Conservation (phyloP, 2,329 filamentous ascomycete genomes). For the Colletotrichum viniferum region DNA sequence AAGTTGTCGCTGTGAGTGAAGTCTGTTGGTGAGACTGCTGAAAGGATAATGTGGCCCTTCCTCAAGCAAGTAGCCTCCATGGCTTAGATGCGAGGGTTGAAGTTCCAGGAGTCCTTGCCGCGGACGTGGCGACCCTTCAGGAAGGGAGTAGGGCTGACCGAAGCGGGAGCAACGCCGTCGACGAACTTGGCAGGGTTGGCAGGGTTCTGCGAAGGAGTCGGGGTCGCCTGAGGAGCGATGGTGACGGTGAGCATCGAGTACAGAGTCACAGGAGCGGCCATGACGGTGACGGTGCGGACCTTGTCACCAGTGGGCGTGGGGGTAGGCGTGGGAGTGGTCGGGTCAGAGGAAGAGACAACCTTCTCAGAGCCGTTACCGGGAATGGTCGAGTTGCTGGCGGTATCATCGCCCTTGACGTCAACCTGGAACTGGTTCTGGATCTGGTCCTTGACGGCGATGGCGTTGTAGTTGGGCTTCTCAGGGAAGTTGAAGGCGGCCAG, state of each 20-base stretch:
- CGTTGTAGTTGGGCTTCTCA: conserved; percentile 43
- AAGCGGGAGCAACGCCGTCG: conserved; percentile 22
- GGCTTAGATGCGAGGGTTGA: conserved; percentile 4
- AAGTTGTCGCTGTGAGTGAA: neutral
- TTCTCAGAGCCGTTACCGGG: conserved; percentile 25
- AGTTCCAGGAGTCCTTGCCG: conserved; percentile 17
- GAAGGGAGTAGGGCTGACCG: conserved; percentile 17
- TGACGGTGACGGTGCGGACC: conserved; percentile 16
- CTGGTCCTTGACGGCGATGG: conserved; percentile 49
- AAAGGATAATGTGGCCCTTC: neutral
- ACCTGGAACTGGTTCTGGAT: conserved; percentile 51
- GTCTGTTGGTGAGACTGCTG: neutral
- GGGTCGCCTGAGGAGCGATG: conserved; percentile 32
- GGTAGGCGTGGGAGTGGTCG: conserved; percentile 20
- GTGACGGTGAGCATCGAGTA: conserved; percentile 41
- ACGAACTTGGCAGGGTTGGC: conserved; percentile 46
- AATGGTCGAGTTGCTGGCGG: neutral
- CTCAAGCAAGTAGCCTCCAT: neutral
- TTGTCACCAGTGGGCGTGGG: neutral
- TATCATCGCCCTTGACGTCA: conserved; percentile 32
- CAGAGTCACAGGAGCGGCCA: conserved; percentile 22
- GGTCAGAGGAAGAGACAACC: conserved; percentile 20
- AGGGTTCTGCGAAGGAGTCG: conserved; percentile 42
- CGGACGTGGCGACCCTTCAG: conserved; percentile 14
- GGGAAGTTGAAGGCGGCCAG: conserved; percentile 31